These are phyloP conservation scores for Cystoderma amianthinum DNA, from an alignment of 768 basidiomycete genomes.

Conservation along the genomic window DNA sequence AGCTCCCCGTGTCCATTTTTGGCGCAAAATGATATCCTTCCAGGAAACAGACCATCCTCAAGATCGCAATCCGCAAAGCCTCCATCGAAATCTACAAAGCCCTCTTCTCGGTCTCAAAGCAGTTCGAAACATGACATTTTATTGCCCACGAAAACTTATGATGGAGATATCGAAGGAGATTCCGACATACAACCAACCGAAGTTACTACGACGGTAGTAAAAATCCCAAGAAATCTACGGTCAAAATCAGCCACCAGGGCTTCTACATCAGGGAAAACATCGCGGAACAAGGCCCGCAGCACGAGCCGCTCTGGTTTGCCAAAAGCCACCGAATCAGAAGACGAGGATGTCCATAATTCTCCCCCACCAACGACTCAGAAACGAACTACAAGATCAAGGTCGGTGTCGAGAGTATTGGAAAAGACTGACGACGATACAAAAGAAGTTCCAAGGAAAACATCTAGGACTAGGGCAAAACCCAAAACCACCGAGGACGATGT, in stretches of 20 bases:
- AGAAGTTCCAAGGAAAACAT: slow-evolving; percentile 9
- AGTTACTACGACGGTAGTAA: slow-evolving; percentile 8
- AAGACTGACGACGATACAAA: slow-evolving; percentile 5
- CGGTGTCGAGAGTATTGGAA: slow-evolving; percentile 4
- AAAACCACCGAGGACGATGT: slow-evolving; percentile 9
- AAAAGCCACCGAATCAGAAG: slow-evolving; percentile 17
- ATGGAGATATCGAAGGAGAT: slow-evolving; percentile 22
- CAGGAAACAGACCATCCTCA: slow-evolving; percentile 18
- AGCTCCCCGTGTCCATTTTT: slow-evolving; percentile 36
- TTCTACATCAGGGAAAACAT: slow-evolving; percentile 12
- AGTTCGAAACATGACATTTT: slow-evolving; percentile 27
- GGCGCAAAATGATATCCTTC: no score
- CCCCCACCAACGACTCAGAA: slow-evolving; percentile 12
- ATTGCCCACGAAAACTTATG: slow-evolving; percentile 31
- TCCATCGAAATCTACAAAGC: slow-evolving; percentile 21
- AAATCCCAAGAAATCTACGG: slow-evolving; percentile 15
- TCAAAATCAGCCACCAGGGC: slow-evolving; percentile 10
- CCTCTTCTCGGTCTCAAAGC: slow-evolving; percentile 17
- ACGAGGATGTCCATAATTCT: slow-evolving; percentile 15
- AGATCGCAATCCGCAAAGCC: slow-evolving; percentile 18
- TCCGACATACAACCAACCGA: slow-evolving; percentile 11
- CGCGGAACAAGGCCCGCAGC: slow-evolving; percentile 11
- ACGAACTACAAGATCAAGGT: slow-evolving; percentile 16
- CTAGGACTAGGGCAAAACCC: slow-evolving; percentile 15
- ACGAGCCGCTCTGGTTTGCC: slow-evolving; percentile 14